Evolutionary conservation across 192 early-diverging fungal species (phyloP).

Genomic region (Rhizoclosmatium sp.): DNA sequence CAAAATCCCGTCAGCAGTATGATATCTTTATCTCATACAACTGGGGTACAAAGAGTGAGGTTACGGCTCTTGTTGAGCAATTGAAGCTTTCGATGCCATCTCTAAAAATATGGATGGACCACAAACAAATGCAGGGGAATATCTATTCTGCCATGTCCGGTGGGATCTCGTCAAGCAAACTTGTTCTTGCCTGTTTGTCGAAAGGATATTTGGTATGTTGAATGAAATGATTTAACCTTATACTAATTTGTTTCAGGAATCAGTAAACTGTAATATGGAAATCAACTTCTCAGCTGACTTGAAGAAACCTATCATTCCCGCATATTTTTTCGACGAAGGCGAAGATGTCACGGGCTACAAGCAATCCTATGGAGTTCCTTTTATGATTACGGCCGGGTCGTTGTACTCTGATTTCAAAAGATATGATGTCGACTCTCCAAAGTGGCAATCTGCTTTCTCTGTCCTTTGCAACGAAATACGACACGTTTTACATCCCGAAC

Average conservation of each 20-base stretch:
- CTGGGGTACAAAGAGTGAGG: too few relatives aligned
- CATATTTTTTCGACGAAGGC: background rate
- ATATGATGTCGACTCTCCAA: background rate
- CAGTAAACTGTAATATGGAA: slow-evolving; percentile 14
- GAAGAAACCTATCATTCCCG: slow-evolving; percentile 22
- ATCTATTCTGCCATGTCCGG: slow-evolving; percentile 25
- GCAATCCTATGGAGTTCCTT: background rate
- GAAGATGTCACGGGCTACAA: background rate
- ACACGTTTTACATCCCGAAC: background rate
- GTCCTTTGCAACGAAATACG: background rate
- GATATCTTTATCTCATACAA: too few relatives aligned
- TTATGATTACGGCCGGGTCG: slow-evolving; percentile 16
- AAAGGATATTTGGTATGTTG: slow-evolving; percentile 13
- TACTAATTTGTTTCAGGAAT: background rate
- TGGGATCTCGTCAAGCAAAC: slow-evolving; percentile 15
- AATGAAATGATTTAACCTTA: too few relatives aligned
- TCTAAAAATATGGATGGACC: slow-evolving; percentile 27
- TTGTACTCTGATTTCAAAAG: slow-evolving; percentile 21
- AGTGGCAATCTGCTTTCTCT: background rate
- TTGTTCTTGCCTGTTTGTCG: slow-evolving; percentile 29
- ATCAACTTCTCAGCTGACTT: slow-evolving; percentile 24
- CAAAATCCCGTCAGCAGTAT: too few relatives aligned
- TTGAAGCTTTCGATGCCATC: too few relatives aligned
- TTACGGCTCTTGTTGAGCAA: too few relatives aligned
- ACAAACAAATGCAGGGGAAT: slow-evolving; percentile 20